phyloP scores from a whole-genome alignment of 192 early-diverging fungal species.

The Bifiguratus adelaidae region DNA sequence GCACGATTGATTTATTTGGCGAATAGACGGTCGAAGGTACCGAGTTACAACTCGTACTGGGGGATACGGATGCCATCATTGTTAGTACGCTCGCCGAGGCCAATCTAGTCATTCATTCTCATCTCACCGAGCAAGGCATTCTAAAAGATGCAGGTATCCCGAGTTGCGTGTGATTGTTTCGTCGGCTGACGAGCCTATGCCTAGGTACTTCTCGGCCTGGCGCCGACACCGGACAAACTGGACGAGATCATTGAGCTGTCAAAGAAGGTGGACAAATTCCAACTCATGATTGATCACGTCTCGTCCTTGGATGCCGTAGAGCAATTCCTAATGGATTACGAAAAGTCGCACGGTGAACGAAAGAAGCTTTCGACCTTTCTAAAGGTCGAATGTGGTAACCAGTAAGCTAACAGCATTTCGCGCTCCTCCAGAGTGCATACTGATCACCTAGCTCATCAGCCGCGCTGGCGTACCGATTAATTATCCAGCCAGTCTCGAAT shows the following conservation, averaged over 20 bases:
- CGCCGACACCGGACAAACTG: constrained; percentile 17
- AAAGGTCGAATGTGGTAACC: constrained; percentile 21
- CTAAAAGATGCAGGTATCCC: constrained; percentile 10
- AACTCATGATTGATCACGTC: constrained; percentile 16
- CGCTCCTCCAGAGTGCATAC: neutral
- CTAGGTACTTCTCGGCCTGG: constrained; percentile 13
- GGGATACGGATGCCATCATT: constrained; percentile 13
- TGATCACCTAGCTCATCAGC: neutral
- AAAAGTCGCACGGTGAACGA: neutral
- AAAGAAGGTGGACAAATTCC: constrained; percentile 8
- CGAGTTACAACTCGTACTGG: constrained; percentile 7
- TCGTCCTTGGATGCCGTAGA: constrained; percentile 15
- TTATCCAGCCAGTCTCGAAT: constrained; percentile 2
- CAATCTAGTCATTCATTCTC: constrained; percentile 13
- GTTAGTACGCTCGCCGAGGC: constrained; percentile 22
- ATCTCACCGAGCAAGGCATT: constrained; percentile 3
- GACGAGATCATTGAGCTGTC: constrained; percentile 8
- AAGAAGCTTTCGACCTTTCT: constrained; percentile 11
- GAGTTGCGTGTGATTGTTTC: neutral
- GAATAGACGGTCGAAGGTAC: constrained; percentile 17
- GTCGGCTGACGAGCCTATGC: neutral
- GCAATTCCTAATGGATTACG: neutral
- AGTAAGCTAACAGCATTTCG: constrained; percentile 8
- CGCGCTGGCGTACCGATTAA: constrained; percentile 17
- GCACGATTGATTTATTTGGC: neutral